phyloP scores from a whole-genome alignment of 768 basidiomycete species.

The Trametes elegans region DNA sequence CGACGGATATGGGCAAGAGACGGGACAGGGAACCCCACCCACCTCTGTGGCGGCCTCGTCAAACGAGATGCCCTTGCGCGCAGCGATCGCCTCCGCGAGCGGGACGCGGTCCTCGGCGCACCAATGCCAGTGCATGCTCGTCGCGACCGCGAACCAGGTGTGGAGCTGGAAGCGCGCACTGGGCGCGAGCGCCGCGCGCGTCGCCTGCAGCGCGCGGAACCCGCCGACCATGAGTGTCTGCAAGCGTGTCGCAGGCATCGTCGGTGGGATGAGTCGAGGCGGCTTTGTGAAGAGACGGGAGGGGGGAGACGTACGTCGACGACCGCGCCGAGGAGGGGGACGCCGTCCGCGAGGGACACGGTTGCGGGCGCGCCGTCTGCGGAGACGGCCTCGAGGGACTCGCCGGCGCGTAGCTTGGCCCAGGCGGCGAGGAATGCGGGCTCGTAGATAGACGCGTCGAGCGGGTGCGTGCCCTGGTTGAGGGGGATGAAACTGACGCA shows the following conservation, averaged over 20 bases:
- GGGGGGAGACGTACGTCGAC: not conserved
- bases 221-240: not conserved
- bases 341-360: too few species aligned
- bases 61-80: not conserved
- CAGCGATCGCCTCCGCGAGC: not conserved
- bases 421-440: not conserved
- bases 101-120: not conserved
- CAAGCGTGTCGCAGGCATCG: too few species aligned
- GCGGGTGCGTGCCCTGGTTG: not conserved
- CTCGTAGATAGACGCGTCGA: not conserved
- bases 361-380: not conserved
- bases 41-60: not conserved
- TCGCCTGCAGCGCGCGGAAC: not conserved
- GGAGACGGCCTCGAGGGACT: not conserved
- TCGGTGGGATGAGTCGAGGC: not conserved
- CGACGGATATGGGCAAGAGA: too few species aligned
- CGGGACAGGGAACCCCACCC: not conserved
- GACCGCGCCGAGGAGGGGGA: not conserved
- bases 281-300: not conserved
- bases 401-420: not conserved
- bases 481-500: not conserved
- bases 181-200: not conserved
- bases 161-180: not conserved
- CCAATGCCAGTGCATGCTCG: not conserved
- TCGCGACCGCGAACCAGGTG: not conserved